Conservation (phyloP, 106 monocot species). For the Gastrodia elata region DNA sequence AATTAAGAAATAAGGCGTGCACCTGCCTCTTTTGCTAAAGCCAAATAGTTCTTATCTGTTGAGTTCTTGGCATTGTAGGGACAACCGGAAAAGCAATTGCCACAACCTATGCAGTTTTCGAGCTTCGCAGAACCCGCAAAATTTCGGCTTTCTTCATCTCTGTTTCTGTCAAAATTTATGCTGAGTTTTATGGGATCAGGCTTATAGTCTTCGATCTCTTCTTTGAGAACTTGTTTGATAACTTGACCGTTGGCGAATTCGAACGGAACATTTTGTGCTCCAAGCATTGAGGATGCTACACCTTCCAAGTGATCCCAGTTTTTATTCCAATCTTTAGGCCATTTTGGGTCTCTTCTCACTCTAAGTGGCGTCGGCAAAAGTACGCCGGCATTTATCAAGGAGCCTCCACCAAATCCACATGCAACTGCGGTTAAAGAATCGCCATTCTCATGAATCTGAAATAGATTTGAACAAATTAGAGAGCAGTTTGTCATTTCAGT, state of each 20-base stretch:
- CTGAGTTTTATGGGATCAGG: conserved; percentile 20
- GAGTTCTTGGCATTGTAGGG: conserved; percentile 39
- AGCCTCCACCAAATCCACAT: conserved; percentile 36
- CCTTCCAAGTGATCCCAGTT: conserved; percentile 19
- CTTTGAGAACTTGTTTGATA: conserved; percentile 16
- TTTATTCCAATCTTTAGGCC: conserved; percentile 27
- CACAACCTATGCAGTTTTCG: conserved; percentile 24
- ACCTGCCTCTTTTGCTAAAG: conserved; percentile 20
- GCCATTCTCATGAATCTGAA: conserved; percentile 22
- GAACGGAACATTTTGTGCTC: conserved; percentile 11
- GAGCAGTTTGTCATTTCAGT: background rate
- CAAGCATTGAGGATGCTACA: conserved; percentile 20
- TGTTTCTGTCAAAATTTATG: conserved; percentile 17
- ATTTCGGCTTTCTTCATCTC: background rate
- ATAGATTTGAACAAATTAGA: background rate
- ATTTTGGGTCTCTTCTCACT: conserved; percentile 20
- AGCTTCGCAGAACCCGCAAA: background rate
- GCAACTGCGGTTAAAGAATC: conserved; percentile 22
- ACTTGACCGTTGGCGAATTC: conserved; percentile 20
- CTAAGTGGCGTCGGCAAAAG: conserved; percentile 14
- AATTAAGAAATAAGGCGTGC: background rate
- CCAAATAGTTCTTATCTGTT: conserved; percentile 29
- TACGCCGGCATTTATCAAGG: conserved; percentile 26
- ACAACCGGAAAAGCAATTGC: conserved; percentile 34
- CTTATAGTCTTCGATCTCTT: conserved; percentile 25